phyloP scores from a whole-genome alignment of 2,329 filamentous ascomycete species.

The Plectosphaerella plurivora region DNA sequence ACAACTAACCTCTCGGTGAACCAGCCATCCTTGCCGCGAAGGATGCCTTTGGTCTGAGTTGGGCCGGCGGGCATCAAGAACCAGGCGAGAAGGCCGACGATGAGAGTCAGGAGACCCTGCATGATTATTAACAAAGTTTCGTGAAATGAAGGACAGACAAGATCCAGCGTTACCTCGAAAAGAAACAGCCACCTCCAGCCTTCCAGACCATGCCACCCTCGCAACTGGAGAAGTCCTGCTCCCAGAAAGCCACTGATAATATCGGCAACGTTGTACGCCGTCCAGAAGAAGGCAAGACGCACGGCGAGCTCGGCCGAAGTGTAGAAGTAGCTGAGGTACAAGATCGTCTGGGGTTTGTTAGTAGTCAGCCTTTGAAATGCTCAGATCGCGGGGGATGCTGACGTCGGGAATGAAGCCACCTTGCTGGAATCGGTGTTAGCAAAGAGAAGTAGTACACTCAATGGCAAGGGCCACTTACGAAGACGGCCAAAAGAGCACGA shows the following conservation, averaged over 20 bases:
- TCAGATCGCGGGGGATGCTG: not conserved
- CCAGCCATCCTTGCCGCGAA: slow-evolving; percentile 51
- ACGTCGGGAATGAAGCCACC: slow-evolving; percentile 35
- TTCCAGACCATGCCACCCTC: slow-evolving; percentile 25
- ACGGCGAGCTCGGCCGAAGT: slow-evolving; percentile 33
- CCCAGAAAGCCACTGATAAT: slow-evolving; percentile 33
- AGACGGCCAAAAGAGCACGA: not conserved
- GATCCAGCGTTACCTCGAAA: slow-evolving; percentile 37
- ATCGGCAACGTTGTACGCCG: slow-evolving; percentile 32
- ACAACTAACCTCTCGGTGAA: slow-evolving; percentile 43
- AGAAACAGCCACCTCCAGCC: slow-evolving; percentile 49
- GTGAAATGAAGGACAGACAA: too few relatives aligned
- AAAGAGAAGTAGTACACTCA: slow-evolving; percentile 15
- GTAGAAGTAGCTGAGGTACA: slow-evolving; percentile 40
- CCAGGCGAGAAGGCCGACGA: slow-evolving; percentile 48
- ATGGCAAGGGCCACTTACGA: not conserved
- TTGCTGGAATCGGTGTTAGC: slow-evolving; percentile 24
- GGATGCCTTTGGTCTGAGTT: slow-evolving; percentile 48
- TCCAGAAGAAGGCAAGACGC: slow-evolving; percentile 36
- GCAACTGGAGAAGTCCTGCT: slow-evolving; percentile 33
- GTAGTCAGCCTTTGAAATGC: too few relatives aligned
- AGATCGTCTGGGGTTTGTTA: slow-evolving; percentile 19
- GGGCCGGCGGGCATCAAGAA: slow-evolving; percentile 50
- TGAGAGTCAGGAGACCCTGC: slow-evolving; percentile 33
- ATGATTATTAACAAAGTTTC: slow-evolving; percentile 11